These are phyloP conservation scores for Trametes polyzona DNA, from an alignment of 1,284 basidiomycete species.

Conservation along the genomic window DNA sequence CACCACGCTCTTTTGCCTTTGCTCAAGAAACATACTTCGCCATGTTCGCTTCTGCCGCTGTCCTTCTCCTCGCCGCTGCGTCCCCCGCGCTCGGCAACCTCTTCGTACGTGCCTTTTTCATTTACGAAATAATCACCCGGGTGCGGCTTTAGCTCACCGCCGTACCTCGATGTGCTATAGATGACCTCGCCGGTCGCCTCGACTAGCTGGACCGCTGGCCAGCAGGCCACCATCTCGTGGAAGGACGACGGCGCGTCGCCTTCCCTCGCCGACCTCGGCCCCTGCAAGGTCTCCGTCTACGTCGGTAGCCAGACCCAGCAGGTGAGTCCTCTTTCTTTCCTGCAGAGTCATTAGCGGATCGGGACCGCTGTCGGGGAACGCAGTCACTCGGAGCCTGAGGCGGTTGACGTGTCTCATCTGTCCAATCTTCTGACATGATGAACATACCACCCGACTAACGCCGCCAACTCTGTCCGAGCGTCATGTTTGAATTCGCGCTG, in stretches of 20 bases:
- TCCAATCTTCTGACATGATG: neutral
- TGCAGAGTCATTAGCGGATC: too few relatives aligned
- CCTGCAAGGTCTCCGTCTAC: conserved; percentile 68
- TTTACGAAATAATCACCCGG: too few relatives aligned
- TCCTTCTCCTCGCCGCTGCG: conserved; percentile 59
- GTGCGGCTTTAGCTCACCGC: neutral
- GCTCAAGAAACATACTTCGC: conserved; percentile 38
- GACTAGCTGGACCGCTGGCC: conserved; percentile 61
- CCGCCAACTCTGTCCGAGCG: neutral
- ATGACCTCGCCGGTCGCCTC: conserved; percentile 60
- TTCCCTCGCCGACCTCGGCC: conserved; percentile 61
- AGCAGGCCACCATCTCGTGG: conserved; percentile 67
- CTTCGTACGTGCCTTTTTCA: conserved; percentile 53
- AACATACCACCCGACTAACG: neutral
- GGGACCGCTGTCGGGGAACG: too few relatives aligned
- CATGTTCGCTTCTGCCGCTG: conserved; percentile 52
- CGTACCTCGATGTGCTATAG: conserved; percentile 39
- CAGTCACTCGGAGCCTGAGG: too few relatives aligned
- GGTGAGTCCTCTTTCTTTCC: conserved; percentile 39
- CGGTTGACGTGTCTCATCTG: neutral
- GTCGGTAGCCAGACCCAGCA: conserved; percentile 65
- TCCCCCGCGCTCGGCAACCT: conserved; percentile 59
- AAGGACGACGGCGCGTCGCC: conserved; percentile 63
- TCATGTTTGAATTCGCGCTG: neutral
- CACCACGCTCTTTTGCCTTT: conserved; percentile 41